Percentiles rank a stretch among this genome's conserved stretches.
These are phyloP conservation scores for Teratosphaeria zuluensis DNA, from an alignment of 2,329 filamentous ascomycete genomes.

Conservation along the genomic window DNA sequence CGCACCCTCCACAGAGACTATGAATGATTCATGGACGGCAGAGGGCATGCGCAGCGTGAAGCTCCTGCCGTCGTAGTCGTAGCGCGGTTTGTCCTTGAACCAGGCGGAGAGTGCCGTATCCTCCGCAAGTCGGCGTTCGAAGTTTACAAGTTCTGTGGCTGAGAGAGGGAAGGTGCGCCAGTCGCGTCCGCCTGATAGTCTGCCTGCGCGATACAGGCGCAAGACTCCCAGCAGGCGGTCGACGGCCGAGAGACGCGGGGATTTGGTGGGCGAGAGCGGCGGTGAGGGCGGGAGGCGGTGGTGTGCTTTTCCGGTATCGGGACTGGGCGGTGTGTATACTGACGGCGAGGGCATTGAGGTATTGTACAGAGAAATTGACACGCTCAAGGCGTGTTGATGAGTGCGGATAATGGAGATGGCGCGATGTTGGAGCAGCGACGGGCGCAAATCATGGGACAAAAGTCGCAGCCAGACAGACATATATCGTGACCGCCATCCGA, in stretches of 20 bases:
- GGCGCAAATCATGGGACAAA: too few relatives aligned
- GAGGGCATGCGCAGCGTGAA: slow-evolving; percentile 12
- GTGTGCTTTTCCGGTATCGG: not conserved
- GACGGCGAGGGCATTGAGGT: not conserved
- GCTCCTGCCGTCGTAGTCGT: not conserved
- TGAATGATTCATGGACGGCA: slow-evolving; percentile 7
- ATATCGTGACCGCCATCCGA: too few relatives aligned
- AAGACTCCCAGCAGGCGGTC: not conserved
- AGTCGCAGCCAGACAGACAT: too few relatives aligned
- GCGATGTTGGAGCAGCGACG: too few relatives aligned
- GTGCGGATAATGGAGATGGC: too few relatives aligned
- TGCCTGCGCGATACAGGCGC: not conserved
- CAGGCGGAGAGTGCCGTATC: not conserved
- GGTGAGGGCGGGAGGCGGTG: not conserved
- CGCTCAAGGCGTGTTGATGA: too few relatives aligned
- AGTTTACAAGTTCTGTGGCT: not conserved
- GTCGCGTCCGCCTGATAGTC: not conserved
- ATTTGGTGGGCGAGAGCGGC: not conserved
- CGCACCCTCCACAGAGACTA: slow-evolving; percentile 1
- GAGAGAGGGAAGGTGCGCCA: not conserved
- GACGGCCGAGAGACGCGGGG: not conserved
- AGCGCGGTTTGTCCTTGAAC: not conserved
- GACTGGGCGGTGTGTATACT: not conserved
- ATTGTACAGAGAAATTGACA: too few relatives aligned
- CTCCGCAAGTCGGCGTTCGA: not conserved